A percentile compares a stretch with the other conserved stretches of the same genome.
These are phyloP conservation scores for Jaapia argillacea DNA, from an alignment of 768 basidiomycete species.

Conservation along the genomic window DNA sequence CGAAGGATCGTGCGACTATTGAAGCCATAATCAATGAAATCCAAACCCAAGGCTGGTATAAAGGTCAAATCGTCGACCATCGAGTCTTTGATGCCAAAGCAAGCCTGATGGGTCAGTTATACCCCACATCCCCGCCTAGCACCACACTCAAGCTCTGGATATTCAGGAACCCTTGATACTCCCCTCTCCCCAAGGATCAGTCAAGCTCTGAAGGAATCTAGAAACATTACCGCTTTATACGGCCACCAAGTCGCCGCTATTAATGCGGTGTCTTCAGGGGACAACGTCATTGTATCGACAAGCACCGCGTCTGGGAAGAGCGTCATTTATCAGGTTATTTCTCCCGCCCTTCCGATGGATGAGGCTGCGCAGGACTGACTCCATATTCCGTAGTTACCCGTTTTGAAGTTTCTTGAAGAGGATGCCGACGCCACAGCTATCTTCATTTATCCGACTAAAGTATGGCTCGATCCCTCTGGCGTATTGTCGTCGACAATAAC, in stretches of 20 bases:
- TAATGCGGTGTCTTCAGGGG: conserved; percentile 41
- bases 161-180: conserved; percentile 36
- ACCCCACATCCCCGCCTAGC: not conserved
- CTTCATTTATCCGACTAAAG: conserved; percentile 88
- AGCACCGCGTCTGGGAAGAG: conserved; percentile 88
- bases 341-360: no score
- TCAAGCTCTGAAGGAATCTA: conserved; percentile 43
- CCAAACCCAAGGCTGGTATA: conserved; percentile 51
- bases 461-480: conserved; percentile 10
- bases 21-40: conserved; percentile 49
- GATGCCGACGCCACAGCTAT: conserved; percentile 58
- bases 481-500: not conserved
- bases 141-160: not conserved
- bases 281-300: conserved; percentile 81
- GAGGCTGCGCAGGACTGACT: no score
- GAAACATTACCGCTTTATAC: conserved; percentile 59
- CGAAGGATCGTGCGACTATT: conserved; percentile 48
- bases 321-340: conserved; percentile 70
- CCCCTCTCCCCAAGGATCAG: conserved; percentile 48
- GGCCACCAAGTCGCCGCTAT: conserved; percentile 66
- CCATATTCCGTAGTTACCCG: conserved; percentile 44
- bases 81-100: conserved; percentile 43
- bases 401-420: conserved; percentile 55
- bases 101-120: conserved; percentile 37
- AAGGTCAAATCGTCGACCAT: conserved; percentile 53